Conservation (phyloP, 208 protist genomes). For the Naegleria gruberi region DNA sequence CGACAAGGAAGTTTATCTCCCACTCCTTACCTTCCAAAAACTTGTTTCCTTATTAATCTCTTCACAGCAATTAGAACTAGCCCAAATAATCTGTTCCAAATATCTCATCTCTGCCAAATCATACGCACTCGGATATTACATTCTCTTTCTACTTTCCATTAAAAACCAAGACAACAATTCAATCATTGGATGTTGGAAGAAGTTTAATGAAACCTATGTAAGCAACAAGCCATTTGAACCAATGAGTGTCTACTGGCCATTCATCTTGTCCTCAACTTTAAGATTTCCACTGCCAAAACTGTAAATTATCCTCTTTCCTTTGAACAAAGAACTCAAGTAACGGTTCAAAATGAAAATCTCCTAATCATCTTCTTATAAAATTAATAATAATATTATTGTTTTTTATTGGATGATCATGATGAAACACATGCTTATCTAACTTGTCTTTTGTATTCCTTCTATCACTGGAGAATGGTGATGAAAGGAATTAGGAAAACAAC, state of each 20-base stretch:
- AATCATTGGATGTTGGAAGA: not conserved
- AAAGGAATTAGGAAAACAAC: too few relatives aligned
- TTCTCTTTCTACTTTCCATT: not conserved
- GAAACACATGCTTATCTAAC: too few relatives aligned
- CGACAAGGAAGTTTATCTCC: not conserved
- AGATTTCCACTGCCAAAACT: too few relatives aligned
- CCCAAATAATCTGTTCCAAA: not conserved
- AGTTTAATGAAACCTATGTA: not conserved
- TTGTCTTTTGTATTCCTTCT: too few relatives aligned
- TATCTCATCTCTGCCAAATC: not conserved
- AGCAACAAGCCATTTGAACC: not conserved
- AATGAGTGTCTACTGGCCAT: not conserved
- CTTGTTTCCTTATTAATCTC: not conserved
- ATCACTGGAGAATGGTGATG: too few relatives aligned
- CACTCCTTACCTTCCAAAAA: not conserved
- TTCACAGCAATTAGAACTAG: not conserved
- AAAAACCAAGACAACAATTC: not conserved
- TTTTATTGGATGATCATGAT: too few relatives aligned
- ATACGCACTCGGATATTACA: not conserved
- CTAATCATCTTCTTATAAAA: too few relatives aligned
- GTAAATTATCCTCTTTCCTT: too few relatives aligned
- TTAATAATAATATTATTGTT: too few relatives aligned
- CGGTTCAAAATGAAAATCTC: too few relatives aligned
- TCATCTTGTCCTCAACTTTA: not conserved
- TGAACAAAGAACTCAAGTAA: too few relatives aligned